phyloP scores from a whole-genome alignment of 139 green algal species.

The Micractinium sp. region DNA sequence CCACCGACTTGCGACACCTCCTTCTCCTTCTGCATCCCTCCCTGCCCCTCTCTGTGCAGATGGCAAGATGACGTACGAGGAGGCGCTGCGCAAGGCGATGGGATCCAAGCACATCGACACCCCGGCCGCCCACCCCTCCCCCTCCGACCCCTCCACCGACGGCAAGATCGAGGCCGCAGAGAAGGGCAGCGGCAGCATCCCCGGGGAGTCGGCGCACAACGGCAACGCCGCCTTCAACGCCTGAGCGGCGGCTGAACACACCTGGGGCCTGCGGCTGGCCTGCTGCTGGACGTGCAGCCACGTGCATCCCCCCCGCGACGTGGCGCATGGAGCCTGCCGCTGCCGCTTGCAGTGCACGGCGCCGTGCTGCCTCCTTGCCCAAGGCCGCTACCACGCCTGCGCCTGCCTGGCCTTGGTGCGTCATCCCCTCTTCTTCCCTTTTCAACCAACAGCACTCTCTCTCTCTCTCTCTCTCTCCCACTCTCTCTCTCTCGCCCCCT shows the following conservation, averaged over 20 bases:
- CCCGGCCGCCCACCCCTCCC: background rate
- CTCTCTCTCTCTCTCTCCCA: background rate
- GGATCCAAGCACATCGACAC: conserved; percentile 10
- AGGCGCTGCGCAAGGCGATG: conserved; percentile 3
- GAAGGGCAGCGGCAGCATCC: background rate
- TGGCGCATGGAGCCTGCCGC: background rate
- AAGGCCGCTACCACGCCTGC: no score
- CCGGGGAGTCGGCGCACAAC: conserved; percentile 8
- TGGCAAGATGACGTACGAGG: background rate
- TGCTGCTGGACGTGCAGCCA: background rate
- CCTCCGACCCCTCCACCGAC: background rate
- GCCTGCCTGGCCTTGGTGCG: no score
- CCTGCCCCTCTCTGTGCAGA: background rate
- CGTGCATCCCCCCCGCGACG: no score
- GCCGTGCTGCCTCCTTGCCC: no score
- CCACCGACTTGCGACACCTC: no score
- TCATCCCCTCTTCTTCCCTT: no score
- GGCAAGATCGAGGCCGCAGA: conserved; percentile 8
- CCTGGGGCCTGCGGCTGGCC: background rate
- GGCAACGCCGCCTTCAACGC: background rate
- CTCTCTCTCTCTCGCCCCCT: background rate
- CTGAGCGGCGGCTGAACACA: background rate
- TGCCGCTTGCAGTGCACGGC: no score
- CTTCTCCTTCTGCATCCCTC: background rate
- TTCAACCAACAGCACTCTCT: background rate